Evolutionary conservation across 2,329 filamentous ascomycete species (phyloP).

Genomic region (Cladosporium sp.): DNA sequence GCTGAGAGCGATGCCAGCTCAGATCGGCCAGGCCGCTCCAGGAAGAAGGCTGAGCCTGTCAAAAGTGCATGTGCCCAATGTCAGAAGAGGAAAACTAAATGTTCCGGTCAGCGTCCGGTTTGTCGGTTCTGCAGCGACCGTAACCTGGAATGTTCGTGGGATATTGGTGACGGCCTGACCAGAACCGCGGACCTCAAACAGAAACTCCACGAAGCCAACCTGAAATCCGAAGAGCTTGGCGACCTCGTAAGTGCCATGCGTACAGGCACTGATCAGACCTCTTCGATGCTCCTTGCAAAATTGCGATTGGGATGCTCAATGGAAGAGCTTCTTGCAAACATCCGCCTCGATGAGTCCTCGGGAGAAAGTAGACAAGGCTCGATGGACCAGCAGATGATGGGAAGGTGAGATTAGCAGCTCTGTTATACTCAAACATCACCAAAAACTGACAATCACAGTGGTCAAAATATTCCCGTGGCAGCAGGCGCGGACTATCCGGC

Average conservation of each 20-base stretch:
- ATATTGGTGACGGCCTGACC: slow-evolving; percentile 19
- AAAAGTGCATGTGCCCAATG: slow-evolving; percentile 22
- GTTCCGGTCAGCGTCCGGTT: slow-evolving; percentile 18
- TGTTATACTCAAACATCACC: too few species aligned
- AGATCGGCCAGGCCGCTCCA: background rate
- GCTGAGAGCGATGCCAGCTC: slow-evolving; percentile 18
- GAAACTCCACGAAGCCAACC: slow-evolving; percentile 13
- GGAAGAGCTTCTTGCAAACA: background rate
- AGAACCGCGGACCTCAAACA: slow-evolving; percentile 18
- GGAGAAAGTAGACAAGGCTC: background rate
- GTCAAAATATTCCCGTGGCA: background rate
- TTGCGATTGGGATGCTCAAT: slow-evolving; percentile 12
- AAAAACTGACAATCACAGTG: background rate
- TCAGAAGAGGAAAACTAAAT: slow-evolving; percentile 22
- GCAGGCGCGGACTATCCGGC: background rate
- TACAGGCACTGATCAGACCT: slow-evolving; percentile 10
- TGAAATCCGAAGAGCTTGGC: slow-evolving; percentile 9
- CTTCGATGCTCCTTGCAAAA: slow-evolving; percentile 16
- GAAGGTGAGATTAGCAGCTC: background rate
- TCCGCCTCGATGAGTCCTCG: background rate
- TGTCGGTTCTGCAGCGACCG: slow-evolving; percentile 20
- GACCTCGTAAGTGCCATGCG: slow-evolving; percentile 17
- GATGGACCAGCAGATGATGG: background rate
- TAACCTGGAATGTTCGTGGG: slow-evolving; percentile 18
- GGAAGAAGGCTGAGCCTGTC: slow-evolving; percentile 21